phyloP scores from a whole-genome alignment of 164 flowering plant species.

The Malania oleifera region DNA sequence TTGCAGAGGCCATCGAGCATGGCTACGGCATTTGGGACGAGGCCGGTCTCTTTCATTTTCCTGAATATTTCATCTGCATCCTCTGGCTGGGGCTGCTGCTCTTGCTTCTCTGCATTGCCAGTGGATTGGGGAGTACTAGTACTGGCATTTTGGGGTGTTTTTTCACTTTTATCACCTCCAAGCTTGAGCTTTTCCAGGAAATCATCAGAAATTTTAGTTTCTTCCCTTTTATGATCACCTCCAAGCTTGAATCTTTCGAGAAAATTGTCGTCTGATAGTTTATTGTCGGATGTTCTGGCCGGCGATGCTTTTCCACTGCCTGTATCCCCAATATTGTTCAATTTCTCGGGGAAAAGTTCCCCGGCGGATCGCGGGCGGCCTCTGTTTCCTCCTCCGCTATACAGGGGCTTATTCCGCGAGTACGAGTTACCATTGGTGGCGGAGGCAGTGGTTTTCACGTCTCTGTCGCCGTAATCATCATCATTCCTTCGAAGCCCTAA shows the following conservation, averaged over 20 bases:
- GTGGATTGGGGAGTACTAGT: not conserved
- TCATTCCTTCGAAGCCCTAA: not conserved
- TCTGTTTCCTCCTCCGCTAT: conserved; percentile 12
- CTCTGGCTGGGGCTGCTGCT: conserved; percentile 19
- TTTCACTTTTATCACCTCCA: conserved; percentile 22
- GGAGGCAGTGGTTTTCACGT: conserved; percentile 7
- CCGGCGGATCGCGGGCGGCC: not conserved
- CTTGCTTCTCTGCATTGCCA: not conserved
- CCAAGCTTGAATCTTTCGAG: conserved; percentile 7
- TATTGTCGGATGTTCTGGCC: conserved; percentile 8
- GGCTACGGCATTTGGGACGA: conserved; percentile 92
- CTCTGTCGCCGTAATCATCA: not conserved
- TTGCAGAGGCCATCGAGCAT: conserved; percentile 98
- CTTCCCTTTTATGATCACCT: conserved; percentile 5
- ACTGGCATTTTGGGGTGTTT: no score
- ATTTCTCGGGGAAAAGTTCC: not conserved
- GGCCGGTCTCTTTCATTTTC: conserved; percentile 86
- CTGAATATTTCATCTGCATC: conserved; percentile 79
- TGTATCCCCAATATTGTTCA: not conserved
- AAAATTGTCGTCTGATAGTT: no score
- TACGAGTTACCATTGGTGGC: not conserved
- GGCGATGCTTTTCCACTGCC: not conserved
- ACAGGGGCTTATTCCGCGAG: conserved; percentile 5
- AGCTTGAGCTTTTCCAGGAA: conserved; percentile 55
- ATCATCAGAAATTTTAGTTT: conserved; percentile 16